These are phyloP conservation scores for Takashimella tepidaria DNA, from an alignment of 1,284 basidiomycete species.

Conservation along the genomic window DNA sequence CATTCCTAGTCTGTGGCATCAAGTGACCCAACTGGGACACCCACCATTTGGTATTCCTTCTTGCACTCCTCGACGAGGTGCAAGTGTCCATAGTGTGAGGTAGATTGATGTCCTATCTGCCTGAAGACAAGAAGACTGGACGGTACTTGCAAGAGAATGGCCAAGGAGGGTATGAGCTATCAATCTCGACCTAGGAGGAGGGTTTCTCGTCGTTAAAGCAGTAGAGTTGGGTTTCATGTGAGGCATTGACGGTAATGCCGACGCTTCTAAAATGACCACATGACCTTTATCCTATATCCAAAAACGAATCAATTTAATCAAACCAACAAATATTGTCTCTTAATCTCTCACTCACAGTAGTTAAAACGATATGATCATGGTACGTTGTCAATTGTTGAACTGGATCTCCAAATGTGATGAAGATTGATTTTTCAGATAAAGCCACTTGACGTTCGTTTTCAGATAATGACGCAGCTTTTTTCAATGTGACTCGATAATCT, in stretches of 20 bases:
- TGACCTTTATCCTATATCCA: constrained; percentile 1
- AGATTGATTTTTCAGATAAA: constrained; percentile 15
- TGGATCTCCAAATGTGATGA: constrained; percentile 15
- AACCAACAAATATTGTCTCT: no score
- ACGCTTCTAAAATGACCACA: constrained; percentile 23
- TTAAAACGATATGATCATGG: constrained; percentile 24
- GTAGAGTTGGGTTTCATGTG: not conserved
- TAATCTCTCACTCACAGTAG: constrained; percentile 25
- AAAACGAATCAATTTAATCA: no score
- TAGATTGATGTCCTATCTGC: constrained; percentile 29
- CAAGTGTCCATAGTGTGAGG: constrained; percentile 26
- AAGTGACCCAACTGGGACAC: constrained; percentile 4
- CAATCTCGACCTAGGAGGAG: constrained; percentile 6
- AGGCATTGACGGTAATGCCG: constrained; percentile 16
- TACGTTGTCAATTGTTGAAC: constrained; percentile 26
- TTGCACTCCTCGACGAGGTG: constrained; percentile 9
- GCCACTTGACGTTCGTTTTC: constrained; percentile 7
- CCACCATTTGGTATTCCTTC: not conserved
- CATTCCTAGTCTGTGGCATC: constrained; percentile 11
- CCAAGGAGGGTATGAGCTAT: constrained; percentile 15
- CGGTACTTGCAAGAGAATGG: constrained; percentile 17
- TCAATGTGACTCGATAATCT: constrained; percentile 26
- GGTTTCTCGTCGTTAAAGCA: not conserved
- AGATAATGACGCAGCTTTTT: not conserved
- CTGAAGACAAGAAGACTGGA: constrained; percentile 28